Percentiles rank a stretch among this genome's conserved stretches.
These are phyloP conservation scores for Lentinula guzmanii DNA, from an alignment of 768 basidiomycete species.

Conservation along the genomic window DNA sequence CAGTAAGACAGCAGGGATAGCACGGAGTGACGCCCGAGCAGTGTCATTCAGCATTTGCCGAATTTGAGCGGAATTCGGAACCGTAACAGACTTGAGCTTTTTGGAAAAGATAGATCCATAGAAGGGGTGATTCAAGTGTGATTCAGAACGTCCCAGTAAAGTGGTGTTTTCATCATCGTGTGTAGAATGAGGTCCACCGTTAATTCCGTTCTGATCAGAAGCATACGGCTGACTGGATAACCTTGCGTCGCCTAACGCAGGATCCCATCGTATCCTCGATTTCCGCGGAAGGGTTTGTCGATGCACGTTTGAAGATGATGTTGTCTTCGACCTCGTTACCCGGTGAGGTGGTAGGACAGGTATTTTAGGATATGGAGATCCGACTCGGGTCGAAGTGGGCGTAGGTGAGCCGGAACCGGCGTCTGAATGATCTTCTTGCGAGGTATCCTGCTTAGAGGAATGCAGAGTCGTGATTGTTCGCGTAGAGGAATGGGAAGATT, in stretches of 20 bases:
- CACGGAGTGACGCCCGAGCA: slow-evolving; percentile 27
- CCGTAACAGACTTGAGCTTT: slow-evolving; percentile 7
- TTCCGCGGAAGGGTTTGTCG: not conserved
- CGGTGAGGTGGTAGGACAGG: not conserved
- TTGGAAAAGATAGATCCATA: not conserved
- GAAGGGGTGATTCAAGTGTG: not conserved
- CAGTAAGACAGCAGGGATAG: slow-evolving; percentile 80
- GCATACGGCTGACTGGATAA: not conserved
- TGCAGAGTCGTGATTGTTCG: slow-evolving; percentile 3
- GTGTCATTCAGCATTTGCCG: slow-evolving; percentile 10
- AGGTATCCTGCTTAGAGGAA: slow-evolving; percentile 8
- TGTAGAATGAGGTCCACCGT: not conserved
- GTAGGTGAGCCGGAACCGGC: slow-evolving; percentile 12
- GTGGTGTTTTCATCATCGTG: not conserved
- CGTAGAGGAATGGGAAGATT: slow-evolving; percentile 8
- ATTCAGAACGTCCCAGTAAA: not conserved
- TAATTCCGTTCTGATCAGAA: not conserved
- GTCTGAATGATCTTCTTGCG: slow-evolving; percentile 15
- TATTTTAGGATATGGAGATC: not conserved
- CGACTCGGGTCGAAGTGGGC: not conserved
- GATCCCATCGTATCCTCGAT: slow-evolving; percentile 5
- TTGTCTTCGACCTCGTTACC: not conserved
- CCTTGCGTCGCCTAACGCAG: not conserved
- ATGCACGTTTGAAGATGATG: not conserved
- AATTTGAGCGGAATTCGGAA: slow-evolving; percentile 4